Percentiles rank a stretch among this genome's conserved stretches.
phyloP scores from a whole-genome alignment of 768 basidiomycete genomes.

The Thelephora aurantiotincta region DNA sequence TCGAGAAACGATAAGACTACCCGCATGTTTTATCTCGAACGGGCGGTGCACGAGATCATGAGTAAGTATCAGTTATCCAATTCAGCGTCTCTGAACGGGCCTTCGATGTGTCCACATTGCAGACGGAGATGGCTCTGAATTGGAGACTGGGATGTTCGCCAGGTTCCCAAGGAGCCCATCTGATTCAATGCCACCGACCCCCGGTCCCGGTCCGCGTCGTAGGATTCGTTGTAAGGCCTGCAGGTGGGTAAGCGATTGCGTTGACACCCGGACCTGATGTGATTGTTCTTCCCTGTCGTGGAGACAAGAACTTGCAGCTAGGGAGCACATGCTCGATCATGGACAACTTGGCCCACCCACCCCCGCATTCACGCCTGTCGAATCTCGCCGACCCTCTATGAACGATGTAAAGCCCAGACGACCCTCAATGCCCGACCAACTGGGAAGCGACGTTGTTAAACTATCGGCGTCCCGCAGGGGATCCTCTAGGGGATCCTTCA shows the following conservation, averaged over 20 bases:
- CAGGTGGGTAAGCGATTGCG: slow-evolving; percentile 30
- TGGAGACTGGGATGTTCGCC: slow-evolving; percentile 64
- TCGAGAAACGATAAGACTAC: slow-evolving; percentile 53
- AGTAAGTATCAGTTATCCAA: slow-evolving; percentile 33
- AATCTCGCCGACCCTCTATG: slow-evolving; percentile 29
- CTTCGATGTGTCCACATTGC: slow-evolving; percentile 4
- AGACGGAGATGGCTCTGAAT: slow-evolving; percentile 65
- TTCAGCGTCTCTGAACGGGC: slow-evolving; percentile 1
- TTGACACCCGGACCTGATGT: background rate
- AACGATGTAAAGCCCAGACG: slow-evolving; percentile 7
- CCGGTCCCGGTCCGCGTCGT: slow-evolving; percentile 33
- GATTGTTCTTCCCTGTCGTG: slow-evolving; percentile 2
- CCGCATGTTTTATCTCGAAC: slow-evolving; percentile 74
- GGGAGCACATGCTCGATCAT: slow-evolving; percentile 92
- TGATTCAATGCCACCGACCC: slow-evolving; percentile 46
- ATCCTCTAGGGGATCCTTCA: background rate
- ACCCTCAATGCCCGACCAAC: background rate
- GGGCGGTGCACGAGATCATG: slow-evolving; percentile 60
- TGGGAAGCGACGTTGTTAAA: slow-evolving; percentile 3
- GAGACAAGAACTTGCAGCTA: slow-evolving; percentile 73
- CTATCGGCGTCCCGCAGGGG: slow-evolving; percentile 2
- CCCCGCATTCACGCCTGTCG: slow-evolving; percentile 33
- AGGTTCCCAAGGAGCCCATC: slow-evolving; percentile 53
- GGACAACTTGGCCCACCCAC: slow-evolving; percentile 63
- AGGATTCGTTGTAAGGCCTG: slow-evolving; percentile 90